phyloP scores from a whole-genome alignment of 305 asterid species.

The Fraxinus ornus region DNA sequence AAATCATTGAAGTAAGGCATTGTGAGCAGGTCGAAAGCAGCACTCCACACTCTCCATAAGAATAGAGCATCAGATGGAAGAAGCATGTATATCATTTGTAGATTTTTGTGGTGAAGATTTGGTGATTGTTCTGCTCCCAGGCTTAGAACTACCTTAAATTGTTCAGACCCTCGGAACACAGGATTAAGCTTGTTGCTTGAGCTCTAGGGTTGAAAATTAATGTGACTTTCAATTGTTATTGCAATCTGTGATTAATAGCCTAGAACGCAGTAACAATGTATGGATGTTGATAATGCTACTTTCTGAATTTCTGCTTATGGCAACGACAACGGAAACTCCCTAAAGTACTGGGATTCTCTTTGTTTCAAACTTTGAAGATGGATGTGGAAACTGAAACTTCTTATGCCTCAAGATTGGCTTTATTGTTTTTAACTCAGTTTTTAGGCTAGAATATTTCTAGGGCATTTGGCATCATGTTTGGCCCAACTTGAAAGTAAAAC shows the following conservation, averaged over 20 bases:
- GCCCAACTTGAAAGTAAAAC: background rate
- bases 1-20: conserved; percentile 18
- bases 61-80: background rate
- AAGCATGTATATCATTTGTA: conserved; percentile 16
- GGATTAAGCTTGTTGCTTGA: conserved; percentile 20
- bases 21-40: conserved; percentile 25
- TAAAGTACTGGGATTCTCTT: background rate
- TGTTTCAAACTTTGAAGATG: background rate
- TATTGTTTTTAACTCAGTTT: background rate
- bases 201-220: conserved; percentile 4
- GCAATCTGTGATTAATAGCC: background rate
- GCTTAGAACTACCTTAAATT: conserved; percentile 14
- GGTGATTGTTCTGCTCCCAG: conserved; percentile 18
- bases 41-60: conserved; percentile 6
- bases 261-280: background rate
- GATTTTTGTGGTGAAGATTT: conserved; percentile 31
- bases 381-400: background rate
- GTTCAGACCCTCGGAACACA: background rate
- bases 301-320: background rate
- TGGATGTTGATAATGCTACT: background rate
- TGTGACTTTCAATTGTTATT: background rate
- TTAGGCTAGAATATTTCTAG: background rate
- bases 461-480: background rate
- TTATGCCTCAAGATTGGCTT: background rate
- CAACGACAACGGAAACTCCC: background rate